phyloP scores from a whole-genome alignment of 2,329 filamentous ascomycete species.

The Cladorrhinum sp. region DNA sequence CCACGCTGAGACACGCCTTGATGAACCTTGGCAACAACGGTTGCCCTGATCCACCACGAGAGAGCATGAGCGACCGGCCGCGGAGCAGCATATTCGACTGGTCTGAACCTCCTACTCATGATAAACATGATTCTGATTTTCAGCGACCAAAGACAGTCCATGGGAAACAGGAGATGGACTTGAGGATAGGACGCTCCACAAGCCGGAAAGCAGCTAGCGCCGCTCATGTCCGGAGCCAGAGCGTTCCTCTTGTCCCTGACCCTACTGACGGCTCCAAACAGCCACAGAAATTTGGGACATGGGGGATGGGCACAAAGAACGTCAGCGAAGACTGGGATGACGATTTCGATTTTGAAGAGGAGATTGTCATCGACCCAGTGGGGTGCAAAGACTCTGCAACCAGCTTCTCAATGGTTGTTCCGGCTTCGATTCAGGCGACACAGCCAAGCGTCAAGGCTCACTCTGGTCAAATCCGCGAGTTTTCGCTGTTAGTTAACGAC shows the following conservation, averaged over 20 bases:
- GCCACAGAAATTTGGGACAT: constrained; percentile 72
- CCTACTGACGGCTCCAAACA: constrained; percentile 52
- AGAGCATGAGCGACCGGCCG: constrained; percentile 46
- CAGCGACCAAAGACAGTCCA: constrained; percentile 71
- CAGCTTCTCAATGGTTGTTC: constrained; percentile 63
- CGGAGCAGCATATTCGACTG: constrained; percentile 75
- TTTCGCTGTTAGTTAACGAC: constrained; percentile 78
- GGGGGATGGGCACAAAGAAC: constrained; percentile 75
- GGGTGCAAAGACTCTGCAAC: constrained; percentile 37
- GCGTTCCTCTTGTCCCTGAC: constrained; percentile 71
- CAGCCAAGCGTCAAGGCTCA: constrained; percentile 80
- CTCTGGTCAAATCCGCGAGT: constrained; percentile 77
- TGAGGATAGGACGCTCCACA: constrained; percentile 65
- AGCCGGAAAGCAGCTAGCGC: constrained; percentile 66
- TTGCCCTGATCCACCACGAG: constrained; percentile 35
- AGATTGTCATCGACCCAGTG: constrained; percentile 37
- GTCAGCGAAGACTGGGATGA: constrained; percentile 87
- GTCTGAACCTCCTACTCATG: constrained; percentile 63
- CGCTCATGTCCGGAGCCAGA: constrained; percentile 75
- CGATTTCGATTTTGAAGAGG: constrained; percentile 72
- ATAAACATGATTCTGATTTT: constrained; percentile 59
- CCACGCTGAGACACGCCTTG: constrained; percentile 53
- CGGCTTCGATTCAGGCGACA: constrained; percentile 74
- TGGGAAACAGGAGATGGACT: constrained; percentile 69
- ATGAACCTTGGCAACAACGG: constrained; percentile 50